phyloP scores from a whole-genome alignment of 164 flowering plant species.

The Magnolia changhungtana region DNA sequence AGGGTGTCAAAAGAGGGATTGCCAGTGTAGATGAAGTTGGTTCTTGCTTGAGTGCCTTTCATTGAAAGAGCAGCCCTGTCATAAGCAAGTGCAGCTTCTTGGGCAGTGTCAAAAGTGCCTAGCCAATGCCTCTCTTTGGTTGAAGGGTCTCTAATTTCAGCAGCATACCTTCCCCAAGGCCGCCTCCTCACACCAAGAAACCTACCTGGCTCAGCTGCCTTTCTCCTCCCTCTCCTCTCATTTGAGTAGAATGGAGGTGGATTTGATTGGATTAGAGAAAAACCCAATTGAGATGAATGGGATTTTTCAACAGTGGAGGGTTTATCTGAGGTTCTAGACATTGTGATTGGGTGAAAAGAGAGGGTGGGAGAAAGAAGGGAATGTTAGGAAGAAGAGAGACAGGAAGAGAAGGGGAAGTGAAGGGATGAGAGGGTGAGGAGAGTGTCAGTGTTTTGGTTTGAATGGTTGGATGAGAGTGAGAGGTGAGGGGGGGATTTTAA shows the following conservation, averaged over 20 bases:
- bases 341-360: slow-evolving; percentile 15
- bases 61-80: slow-evolving; percentile 95
- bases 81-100: slow-evolving; percentile 96
- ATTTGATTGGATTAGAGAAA: slow-evolving; percentile 52
- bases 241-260: slow-evolving; percentile 7
- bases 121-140: slow-evolving; percentile 97
- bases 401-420: slow-evolving; percentile 11
- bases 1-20: slow-evolving; percentile 43
- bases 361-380: slow-evolving; percentile 5
- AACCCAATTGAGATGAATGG: slow-evolving; percentile 30
- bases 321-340: slow-evolving; percentile 40
- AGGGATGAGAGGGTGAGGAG: background rate
- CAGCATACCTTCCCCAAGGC: slow-evolving; percentile 98
- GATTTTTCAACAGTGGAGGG: slow-evolving; percentile 24
- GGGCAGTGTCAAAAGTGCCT: slow-evolving; percentile 96
- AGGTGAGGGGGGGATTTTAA: slow-evolving; percentile 22
- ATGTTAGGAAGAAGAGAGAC: slow-evolving; percentile 6
- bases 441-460: background rate
- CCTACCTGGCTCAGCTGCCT: slow-evolving; percentile 81
- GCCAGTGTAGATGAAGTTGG: slow-evolving; percentile 79
- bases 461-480: slow-evolving; percentile 14
- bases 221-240: slow-evolving; percentile 49
- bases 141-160: slow-evolving; percentile 89
- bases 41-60: slow-evolving; percentile 90
- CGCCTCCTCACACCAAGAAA: slow-evolving; percentile 86